These are phyloP conservation scores for Citropsis articulata DNA, from an alignment of 345 rosid genomes.

Conservation along the genomic window DNA sequence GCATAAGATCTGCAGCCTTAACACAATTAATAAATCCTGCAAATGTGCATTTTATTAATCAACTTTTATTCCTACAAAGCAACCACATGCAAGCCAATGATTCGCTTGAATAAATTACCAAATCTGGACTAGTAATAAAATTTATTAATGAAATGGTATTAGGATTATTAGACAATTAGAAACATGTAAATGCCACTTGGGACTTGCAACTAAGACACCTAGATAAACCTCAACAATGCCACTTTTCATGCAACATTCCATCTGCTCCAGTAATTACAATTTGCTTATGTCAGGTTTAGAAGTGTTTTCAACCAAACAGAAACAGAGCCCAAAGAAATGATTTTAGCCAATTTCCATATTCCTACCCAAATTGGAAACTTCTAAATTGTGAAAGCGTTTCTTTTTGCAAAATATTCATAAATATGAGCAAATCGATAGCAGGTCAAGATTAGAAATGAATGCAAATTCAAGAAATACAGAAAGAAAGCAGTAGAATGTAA, in stretches of 20 bases:
- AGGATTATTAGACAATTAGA: not conserved
- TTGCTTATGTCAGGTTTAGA: not conserved
- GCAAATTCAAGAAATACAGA: not conserved
- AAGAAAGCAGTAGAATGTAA: not conserved
- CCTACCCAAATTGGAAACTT: not conserved
- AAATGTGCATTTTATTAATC: constrained; percentile 4
- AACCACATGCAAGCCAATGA: not conserved
- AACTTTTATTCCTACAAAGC: not conserved
- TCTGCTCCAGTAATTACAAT: not conserved
- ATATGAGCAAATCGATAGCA: not conserved
- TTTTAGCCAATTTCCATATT: not conserved
- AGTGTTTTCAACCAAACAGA: not conserved
- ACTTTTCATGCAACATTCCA: not conserved
- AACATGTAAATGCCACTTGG: not conserved
- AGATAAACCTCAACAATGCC: constrained; percentile 1
- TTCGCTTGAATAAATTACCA: not conserved
- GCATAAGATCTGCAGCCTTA: constrained; percentile 1
- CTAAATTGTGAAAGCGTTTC: not conserved
- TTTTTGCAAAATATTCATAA: not conserved
- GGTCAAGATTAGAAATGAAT: not conserved
- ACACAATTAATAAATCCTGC: not conserved
- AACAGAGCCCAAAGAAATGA: not conserved
- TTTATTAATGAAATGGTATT: not conserved
- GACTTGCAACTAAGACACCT: not conserved
- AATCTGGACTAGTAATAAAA: not conserved